Base-by-base conservation (phyloP, 176 grass and related monocot genomes). In the Zizania latifolia region DNA sequence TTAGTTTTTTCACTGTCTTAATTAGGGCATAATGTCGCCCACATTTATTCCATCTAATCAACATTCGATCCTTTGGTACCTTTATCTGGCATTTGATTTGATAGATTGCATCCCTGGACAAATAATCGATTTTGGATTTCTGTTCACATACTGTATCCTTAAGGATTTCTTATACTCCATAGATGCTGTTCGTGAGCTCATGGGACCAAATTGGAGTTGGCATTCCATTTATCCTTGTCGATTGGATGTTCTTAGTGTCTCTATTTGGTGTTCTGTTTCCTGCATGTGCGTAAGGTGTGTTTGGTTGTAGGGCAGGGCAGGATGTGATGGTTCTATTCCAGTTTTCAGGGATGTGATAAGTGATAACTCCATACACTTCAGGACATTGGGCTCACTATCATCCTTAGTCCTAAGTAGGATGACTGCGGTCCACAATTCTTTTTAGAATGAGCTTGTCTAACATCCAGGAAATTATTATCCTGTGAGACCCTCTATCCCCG, bases 1-100 rank as follows among this genome's bases (percentile, higher is more conserved):
- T 99, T 65, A 62, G 71, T 58, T 81, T 78, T 78, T 69, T 58
- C 46, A 51, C 45, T 10, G 34, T 44, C 10, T 27, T 31, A 44
- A 80, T 62, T 78, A 50, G 10, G 1, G 16, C 32, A 84, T 75
- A 29, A 22, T 23, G 44, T 70, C 59, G 36, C 34, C 37, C 12
- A n/a, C 14, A 11, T 46, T 66, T 6, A 2, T 45, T 38, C 5
- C 23, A 65, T 63, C 32, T 65, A 64, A 61, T 79, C 29, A 26
- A 32, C 51, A 53, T 23, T 23, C 39, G 48, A 60, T 19, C 38
- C 38, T 61, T 29, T 36, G 29, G n/a, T 50, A 64, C 56, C 10
- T 61, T 32, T 31, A 14, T 37, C 30, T 45, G 16, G 12, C 32
- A 32, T 36, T 10, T 53, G 48, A 22, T 53, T 32, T 68, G 62